Evolutionary conservation across 2,329 filamentous ascomycete species (phyloP), one percentile per base, ranked within the genome.

Genomic region (Aspergillus flavus): DNA sequence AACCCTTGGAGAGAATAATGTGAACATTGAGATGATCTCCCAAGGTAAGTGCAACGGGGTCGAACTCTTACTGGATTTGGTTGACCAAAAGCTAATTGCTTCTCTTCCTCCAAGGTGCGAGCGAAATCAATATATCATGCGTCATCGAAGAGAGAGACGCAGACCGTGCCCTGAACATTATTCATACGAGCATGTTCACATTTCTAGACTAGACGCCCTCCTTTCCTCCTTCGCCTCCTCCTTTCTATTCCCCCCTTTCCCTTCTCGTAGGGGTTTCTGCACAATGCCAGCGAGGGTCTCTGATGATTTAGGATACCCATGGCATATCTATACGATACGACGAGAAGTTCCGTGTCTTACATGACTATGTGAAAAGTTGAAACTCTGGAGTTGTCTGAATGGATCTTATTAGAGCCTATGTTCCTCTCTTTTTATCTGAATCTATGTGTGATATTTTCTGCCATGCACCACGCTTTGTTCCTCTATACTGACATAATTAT

Each of bases 21-120:
- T 99, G 75, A 99, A 99, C 77, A 93, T 99, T 71, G 95, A 99
- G 81, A 99, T 99, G 95, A 99, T 99, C 70, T 97, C 93, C 28
- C 95, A 99, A 82, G 95, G 95, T 94, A 84, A 73, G 84, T 70
- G 23, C n/a, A 57, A 52, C 62, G 58, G 57, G 26, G 43, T 26
- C 55, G 26, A 59, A 19, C 39, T 57, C 52, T 16, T n/a, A 39
- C 54, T 50, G 28, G 57, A 43, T 58, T 52, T 58, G 54, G 45
- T 54, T 64, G 52, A 34, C 26, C 19, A 64, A n/a, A 28, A 48
- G 43, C 68, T 69, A 58, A 70, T 58, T 48, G 28, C 66, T 46
- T 64, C 65, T 45, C 61, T 58, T 26, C 69, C 28, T 26, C 69
- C 28, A 69, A 96, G 93, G 94, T 72, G 95, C 95, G 30, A 97